Conservation (phyloP, 129 eudicot species). For the Pittosporum tobira region DNA sequence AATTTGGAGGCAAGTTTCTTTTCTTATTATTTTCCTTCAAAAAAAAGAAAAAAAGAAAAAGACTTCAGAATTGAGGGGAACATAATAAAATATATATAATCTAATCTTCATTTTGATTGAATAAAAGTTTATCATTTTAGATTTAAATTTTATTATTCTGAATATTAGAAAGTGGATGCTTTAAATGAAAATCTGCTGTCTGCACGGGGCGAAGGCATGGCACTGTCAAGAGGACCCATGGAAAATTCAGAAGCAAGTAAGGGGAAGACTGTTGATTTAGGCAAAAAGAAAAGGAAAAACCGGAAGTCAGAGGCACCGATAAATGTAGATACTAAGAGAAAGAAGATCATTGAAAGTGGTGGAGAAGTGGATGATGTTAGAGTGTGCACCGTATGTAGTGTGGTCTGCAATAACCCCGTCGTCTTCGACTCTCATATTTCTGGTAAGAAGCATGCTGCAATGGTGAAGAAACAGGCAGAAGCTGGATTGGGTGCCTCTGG, state of each 20-base stretch:
- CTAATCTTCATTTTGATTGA: too few relatives aligned
- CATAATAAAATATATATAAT: too few relatives aligned
- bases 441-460: conserved; percentile 23
- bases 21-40: too few relatives aligned
- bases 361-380: conserved; percentile 9
- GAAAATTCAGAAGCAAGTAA: background rate
- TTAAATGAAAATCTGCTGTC: too few relatives aligned
- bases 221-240: background rate
- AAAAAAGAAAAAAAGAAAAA: too few relatives aligned
- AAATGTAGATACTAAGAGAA: conserved; percentile 26
- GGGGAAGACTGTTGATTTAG: conserved; percentile 4
- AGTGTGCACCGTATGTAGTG: conserved; percentile 26
- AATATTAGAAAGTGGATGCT: too few relatives aligned
- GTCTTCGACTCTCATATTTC: conserved; percentile 23
- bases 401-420: conserved; percentile 21
- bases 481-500: background rate
- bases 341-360: conserved; percentile 22
- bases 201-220: too few relatives aligned
- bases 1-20: too few relatives aligned
- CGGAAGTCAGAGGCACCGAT: conserved; percentile 4
- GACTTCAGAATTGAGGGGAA: too few relatives aligned
- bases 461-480: conserved; percentile 17
- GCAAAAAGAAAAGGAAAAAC: conserved; percentile 11
- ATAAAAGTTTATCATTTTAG: too few relatives aligned
- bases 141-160: too few relatives aligned